Evolutionary conservation across 2,329 filamentous ascomycete genomes (phyloP).

Genomic region (Akanthomyces uredinophilus): DNA sequence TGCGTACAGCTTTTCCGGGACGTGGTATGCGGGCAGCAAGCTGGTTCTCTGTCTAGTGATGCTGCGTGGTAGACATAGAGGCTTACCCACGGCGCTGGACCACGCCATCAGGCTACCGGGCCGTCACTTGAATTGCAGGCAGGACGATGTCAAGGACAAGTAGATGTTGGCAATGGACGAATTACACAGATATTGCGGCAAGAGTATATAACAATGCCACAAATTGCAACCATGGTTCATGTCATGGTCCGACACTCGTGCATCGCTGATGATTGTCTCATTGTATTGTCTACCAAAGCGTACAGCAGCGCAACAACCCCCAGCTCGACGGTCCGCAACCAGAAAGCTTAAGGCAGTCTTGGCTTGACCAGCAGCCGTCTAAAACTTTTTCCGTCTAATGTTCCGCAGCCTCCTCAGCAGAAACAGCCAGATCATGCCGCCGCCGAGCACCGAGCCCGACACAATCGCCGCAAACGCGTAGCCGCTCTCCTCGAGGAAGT

Average conservation of each 20-base stretch:
- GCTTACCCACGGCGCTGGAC: conserved; percentile 51
- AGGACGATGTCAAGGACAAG: conserved; percentile 17
- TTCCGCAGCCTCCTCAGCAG: conserved; percentile 6
- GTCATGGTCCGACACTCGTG: too few species aligned
- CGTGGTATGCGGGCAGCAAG: conserved; percentile 51
- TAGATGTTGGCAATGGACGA: background rate
- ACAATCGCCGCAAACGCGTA: conserved; percentile 23
- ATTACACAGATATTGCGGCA: too few species aligned
- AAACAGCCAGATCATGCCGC: conserved; percentile 13
- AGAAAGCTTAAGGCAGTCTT: background rate
- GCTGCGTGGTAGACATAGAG: conserved; percentile 51
- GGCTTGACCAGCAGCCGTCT: background rate
- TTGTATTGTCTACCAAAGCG: too few species aligned
- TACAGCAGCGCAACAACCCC: background rate
- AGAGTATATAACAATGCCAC: too few species aligned
- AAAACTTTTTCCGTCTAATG: background rate
- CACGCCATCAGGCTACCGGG: conserved; percentile 44
- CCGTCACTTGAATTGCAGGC: conserved; percentile 25
- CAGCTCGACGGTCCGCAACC: too few species aligned
- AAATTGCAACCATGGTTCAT: too few species aligned
- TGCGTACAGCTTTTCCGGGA: conserved; percentile 51
- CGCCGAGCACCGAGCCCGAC: conserved; percentile 6
- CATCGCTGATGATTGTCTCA: too few species aligned
- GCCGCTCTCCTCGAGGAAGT: conserved; percentile 29
- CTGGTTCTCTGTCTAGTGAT: conserved; percentile 54